A percentile compares a stretch with the other conserved stretches of the same genome.
These are phyloP conservation scores for Ceratocystis cacaofunesta DNA, from an alignment of 2,329 filamentous ascomycete genomes.

Conservation along the genomic window DNA sequence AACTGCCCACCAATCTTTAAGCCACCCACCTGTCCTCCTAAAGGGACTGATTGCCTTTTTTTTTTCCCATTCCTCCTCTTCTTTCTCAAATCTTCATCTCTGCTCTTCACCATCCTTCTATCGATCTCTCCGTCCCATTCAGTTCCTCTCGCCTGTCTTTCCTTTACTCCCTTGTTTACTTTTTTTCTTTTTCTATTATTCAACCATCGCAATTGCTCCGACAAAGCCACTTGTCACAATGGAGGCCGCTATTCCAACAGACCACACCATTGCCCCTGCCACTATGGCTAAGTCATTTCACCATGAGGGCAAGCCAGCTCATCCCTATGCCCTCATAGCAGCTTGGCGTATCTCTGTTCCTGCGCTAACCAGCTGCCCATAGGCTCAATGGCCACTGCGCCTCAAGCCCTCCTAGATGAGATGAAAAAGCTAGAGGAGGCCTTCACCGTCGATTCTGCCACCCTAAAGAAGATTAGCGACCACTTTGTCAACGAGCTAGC, in stretches of 20 bases:
- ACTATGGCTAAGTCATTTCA: conserved; percentile 16
- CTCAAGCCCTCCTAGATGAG: conserved; percentile 64
- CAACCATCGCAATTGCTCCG: neutral
- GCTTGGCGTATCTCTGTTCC: neutral
- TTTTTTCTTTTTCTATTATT: neutral
- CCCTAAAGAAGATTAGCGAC: conserved; percentile 77
- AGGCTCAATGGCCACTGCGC: conserved; percentile 87
- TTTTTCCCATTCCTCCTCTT: too few relatives aligned
- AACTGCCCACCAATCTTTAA: neutral
- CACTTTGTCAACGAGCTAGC: conserved; percentile 81
- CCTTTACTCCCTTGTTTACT: neutral
- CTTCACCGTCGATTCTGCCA: conserved; percentile 63
- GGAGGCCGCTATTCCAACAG: conserved; percentile 11
- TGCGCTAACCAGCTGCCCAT: conserved; percentile 14
- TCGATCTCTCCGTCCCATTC: neutral
- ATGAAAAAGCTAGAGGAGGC: conserved; percentile 71
- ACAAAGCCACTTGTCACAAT: conserved; percentile 8
- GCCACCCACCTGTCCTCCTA: neutral
- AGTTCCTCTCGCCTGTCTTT: neutral
- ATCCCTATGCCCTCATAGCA: neutral
- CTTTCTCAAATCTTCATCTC: neutral
- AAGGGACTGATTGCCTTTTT: neutral
- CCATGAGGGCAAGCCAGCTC: conserved; percentile 14
- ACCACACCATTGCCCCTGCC: conserved; percentile 15
- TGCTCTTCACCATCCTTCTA: neutral